phyloP scores from a whole-genome alignment of 768 basidiomycete species.

The Russula brevipes region DNA sequence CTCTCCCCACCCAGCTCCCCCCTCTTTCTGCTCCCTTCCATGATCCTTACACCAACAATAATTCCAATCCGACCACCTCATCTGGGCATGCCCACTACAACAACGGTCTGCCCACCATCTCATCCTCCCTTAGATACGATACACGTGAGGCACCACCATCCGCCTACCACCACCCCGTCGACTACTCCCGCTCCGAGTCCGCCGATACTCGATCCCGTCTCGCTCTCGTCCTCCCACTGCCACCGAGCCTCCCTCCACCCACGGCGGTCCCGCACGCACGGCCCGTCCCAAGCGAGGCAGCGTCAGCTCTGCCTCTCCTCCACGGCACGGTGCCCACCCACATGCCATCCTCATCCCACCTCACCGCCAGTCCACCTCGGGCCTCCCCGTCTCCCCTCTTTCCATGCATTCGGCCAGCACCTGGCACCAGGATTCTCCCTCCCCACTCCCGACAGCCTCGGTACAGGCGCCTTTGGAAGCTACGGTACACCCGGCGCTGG shows the following conservation, averaged over 20 bases:
- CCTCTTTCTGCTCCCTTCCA: conserved; percentile 28
- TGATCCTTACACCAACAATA: conserved; percentile 29
- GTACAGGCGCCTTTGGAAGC: conserved; percentile 19
- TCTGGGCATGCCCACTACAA: conserved; percentile 31
- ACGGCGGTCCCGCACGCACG: conserved; percentile 41
- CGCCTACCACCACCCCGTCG: conserved; percentile 30
- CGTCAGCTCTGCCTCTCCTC: conserved; percentile 53
- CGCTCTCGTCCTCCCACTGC: conserved; percentile 48
- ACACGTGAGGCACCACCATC: conserved; percentile 28
- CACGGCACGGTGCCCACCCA: conserved; percentile 38
- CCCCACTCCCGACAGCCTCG: conserved; percentile 33
- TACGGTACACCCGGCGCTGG: conserved; percentile 24
- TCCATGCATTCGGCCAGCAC: conserved; percentile 23
- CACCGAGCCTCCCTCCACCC: conserved; percentile 25
- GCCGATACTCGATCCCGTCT: conserved; percentile 28
- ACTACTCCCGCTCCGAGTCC: conserved; percentile 25
- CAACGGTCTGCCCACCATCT: conserved; percentile 34
- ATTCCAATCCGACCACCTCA: conserved; percentile 16
- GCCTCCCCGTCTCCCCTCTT: conserved; percentile 31
- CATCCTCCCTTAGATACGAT: conserved; percentile 36
- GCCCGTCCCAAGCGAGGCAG: conserved; percentile 49
- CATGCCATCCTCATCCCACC: conserved; percentile 69
- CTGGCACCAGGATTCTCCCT: conserved; percentile 26
- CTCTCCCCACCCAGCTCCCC: conserved; percentile 31
- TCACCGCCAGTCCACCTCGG: conserved; percentile 27